Base-by-base conservation (phyloP, 768 basidiomycete genomes). In the Russula sp. region DNA sequence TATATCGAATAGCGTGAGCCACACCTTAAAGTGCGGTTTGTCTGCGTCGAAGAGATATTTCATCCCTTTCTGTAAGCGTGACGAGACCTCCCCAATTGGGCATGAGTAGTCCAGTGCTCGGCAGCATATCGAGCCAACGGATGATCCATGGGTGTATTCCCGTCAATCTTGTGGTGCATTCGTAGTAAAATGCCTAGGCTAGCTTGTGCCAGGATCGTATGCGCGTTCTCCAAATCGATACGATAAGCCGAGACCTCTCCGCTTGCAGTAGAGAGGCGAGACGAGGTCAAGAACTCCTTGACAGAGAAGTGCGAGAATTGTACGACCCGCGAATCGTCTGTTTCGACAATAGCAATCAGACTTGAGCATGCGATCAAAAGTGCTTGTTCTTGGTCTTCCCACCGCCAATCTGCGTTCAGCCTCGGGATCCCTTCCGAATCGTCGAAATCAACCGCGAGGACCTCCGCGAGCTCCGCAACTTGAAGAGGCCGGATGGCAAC, bases 191-290 rank as follows among this genome's bases (percentile, higher is more conserved):
- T 13, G 26, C 56, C 4, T 6, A 57, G 8, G 28, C 56, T 30
- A 20, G 56, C 40, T 55, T 55, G 53, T 5, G 40, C 56, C 26
- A 57, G 26, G 4, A 26, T 57, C 16, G 56, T 30, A 57, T 57
- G 56, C 3, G 56, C 56, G 7, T 26, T 26, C 56, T 30, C 20
- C 9, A 57, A n/a, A n/a, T 5, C 16, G 28, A 57, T n/a, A 13
- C 44, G 40, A 57, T 57, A 57, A 10, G 11, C 5, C 20, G 40
- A 44, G 20, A 26, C 40, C 2, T 34, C 38, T n/a, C 26, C 16
- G n/a, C 2, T 44, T 8, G 40, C 5, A 30, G 26, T 5, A 9
- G 40, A 28, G 40, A 57, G 57, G 20, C 40, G 57, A n/a, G 24
- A 9, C 9, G 56, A 57, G 2, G 42, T 46, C 28, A 57, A n/a